phyloP scores from a whole-genome alignment of 805 yeast genomes.

The Candida ipomoeae region DNA sequence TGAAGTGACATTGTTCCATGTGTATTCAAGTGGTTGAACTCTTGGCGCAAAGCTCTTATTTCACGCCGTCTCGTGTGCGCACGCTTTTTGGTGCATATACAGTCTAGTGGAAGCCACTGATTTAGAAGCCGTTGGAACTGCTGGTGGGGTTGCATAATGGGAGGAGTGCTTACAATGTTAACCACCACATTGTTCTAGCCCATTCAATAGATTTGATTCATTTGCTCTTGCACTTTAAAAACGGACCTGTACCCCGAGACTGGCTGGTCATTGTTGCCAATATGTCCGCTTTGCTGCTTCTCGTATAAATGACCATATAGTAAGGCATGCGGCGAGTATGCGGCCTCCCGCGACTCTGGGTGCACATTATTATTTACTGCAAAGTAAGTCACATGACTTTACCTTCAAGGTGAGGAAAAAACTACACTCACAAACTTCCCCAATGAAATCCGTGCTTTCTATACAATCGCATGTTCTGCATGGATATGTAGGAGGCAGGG shows the following conservation, averaged over 20 bases:
- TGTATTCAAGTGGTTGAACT: neutral
- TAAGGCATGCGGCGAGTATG: neutral
- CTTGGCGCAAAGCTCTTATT: neutral
- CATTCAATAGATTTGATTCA: neutral
- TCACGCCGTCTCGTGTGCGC: neutral
- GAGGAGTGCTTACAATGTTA: no score
- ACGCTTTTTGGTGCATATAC: neutral
- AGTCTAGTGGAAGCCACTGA: neutral
- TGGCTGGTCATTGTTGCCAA: no score
- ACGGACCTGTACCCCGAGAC: neutral
- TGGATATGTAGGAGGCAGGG: constrained; percentile 92
- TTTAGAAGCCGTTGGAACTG: neutral
- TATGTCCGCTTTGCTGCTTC: neutral
- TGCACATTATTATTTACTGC: neutral
- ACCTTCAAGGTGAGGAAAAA: neutral
- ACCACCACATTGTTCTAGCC: neutral
- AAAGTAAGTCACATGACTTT: constrained; percentile 5
- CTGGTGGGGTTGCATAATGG: neutral
- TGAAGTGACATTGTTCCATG: neutral
- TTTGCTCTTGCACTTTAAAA: neutral
- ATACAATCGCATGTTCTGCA: constrained; percentile 88
- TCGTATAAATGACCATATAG: neutral
- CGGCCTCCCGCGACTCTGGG: neutral
- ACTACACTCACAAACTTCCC: neutral
- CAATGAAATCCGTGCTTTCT: constrained; percentile 39